A percentile compares a stretch with the other conserved stretches of the same genome.
Conservation (phyloP, 306 rosid species). For the Malus asiatica region DNA sequence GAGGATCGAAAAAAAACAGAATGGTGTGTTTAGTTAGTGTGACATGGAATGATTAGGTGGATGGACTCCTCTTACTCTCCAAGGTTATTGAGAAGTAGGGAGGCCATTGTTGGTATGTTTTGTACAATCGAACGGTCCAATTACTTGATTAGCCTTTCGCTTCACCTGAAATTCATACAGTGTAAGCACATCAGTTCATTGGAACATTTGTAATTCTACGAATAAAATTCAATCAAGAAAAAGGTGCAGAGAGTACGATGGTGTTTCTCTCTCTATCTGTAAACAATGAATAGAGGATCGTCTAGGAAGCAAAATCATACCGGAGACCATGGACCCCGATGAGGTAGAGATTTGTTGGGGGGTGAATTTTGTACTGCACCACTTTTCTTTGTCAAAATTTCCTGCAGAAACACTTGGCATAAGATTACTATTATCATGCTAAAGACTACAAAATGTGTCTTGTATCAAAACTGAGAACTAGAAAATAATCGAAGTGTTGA, state of each 20-base stretch:
- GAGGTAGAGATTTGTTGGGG: too few species aligned
- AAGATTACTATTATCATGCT: too few species aligned
- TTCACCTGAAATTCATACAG: constrained; percentile 50
- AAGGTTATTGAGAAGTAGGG: constrained; percentile 19
- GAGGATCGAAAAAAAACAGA: background rate
- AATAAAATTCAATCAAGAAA: background rate
- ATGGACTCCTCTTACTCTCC: background rate
- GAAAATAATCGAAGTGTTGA: too few species aligned
- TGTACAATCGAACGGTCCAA: constrained; percentile 91
- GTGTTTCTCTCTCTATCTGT: background rate
- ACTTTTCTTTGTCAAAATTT: too few species aligned
- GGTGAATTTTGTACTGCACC: too few species aligned
- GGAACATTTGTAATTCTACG: background rate
- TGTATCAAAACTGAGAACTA: too few species aligned
- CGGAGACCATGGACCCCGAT: too few species aligned
- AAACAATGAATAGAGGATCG: background rate
- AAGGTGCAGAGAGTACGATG: background rate
- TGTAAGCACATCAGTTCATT: background rate
- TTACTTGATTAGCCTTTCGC: constrained; percentile 51
- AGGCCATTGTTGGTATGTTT: constrained; percentile 39
- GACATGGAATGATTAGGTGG: background rate
- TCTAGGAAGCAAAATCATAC: constrained; percentile 14
- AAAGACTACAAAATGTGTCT: too few species aligned
- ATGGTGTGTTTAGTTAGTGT: background rate
- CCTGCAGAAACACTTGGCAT: too few species aligned